phyloP scores from a whole-genome alignment of 495 filamentous ascomycete species.

The Podospora comata region DNA sequence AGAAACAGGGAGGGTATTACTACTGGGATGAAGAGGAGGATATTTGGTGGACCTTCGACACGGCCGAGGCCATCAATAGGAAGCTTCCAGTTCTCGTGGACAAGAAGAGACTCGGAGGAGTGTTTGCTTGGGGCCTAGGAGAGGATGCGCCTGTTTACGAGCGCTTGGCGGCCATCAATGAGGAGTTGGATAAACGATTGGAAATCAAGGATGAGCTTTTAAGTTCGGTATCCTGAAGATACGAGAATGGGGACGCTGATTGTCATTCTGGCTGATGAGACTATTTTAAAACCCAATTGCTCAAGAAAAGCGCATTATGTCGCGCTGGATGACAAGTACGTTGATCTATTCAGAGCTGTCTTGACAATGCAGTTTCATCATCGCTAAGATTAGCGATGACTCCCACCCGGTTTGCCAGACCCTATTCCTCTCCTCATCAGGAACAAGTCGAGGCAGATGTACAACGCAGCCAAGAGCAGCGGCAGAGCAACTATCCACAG shows the following conservation, averaged over 20 bases:
- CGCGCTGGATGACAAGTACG: too few relatives aligned
- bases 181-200: slow-evolving; percentile 22
- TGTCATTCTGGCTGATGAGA: neutral
- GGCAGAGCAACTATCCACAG: slow-evolving; percentile 14
- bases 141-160: slow-evolving; percentile 61
- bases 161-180: slow-evolving; percentile 58
- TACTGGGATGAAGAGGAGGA: slow-evolving; percentile 60
- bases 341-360: too few relatives aligned
- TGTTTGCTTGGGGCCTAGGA: slow-evolving; percentile 72
- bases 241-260: too few relatives aligned
- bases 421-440: neutral
- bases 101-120: slow-evolving; percentile 59
- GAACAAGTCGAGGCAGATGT: slow-evolving; percentile 11
- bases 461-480: slow-evolving; percentile 13
- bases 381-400: too few relatives aligned
- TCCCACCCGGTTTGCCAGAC: neutral
- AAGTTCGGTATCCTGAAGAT: neutral
- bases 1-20: slow-evolving; percentile 61
- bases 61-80: slow-evolving; percentile 54
- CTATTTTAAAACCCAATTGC: too few relatives aligned
- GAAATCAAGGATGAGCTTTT: slow-evolving; percentile 30
- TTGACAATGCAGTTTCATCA: too few relatives aligned
- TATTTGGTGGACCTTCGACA: slow-evolving; percentile 77
- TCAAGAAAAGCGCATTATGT: too few relatives aligned
- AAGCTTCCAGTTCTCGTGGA: slow-evolving; percentile 63